Base-by-base conservation (phyloP, 2,329 filamentous ascomycete genomes). In the Fusarium burgessii region DNA sequence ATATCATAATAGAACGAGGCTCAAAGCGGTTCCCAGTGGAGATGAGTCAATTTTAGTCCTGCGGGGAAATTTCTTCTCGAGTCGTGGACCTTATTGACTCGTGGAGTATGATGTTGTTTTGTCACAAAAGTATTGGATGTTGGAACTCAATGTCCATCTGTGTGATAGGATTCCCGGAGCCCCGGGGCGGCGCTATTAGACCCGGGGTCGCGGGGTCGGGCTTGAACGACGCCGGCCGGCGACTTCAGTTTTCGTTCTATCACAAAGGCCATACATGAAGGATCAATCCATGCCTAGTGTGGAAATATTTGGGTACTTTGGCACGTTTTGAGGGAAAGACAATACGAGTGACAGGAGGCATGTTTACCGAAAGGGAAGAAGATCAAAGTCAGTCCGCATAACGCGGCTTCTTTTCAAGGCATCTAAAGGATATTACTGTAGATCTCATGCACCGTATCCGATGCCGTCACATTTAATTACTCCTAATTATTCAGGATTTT, bases 371-470 rank as follows among this genome's bases (percentile, higher is more conserved):
- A 40, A 41, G 60, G 43, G 27, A 33, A n/a, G 27, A 46, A 36
- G 27, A 43, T 36, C 27, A 38, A 49, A 38, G 23, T 36, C 50
- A 52, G 50, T 51, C 51, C 50, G 46, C 62, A 62, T 54, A 62
- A 20, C 40, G 62, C 67, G 46, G 47, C 40, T 43, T 49, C 55
- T 46, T 36, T 14, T 41, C 23, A 18, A 36, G 35, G 20, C 25
- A 41, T 45, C 42, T 32, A 7, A 15, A 63, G 41, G 23, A 59
- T 62, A 45, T 46, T 46, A 68, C 49, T 50, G 57, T 52, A 49
- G 66, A 70, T 72, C 57, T 65, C 33, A 55, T 72, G 61, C 57
- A 36, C 52, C 58, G 47, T 47, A 55, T 70, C 47, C 33, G 61
- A 49, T 52, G 42, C 51, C 45, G 43, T 58, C 64, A 61, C 65